Evolutionary conservation across 768 basidiomycete species (phyloP).

Genomic region (Suillus brevipes): DNA sequence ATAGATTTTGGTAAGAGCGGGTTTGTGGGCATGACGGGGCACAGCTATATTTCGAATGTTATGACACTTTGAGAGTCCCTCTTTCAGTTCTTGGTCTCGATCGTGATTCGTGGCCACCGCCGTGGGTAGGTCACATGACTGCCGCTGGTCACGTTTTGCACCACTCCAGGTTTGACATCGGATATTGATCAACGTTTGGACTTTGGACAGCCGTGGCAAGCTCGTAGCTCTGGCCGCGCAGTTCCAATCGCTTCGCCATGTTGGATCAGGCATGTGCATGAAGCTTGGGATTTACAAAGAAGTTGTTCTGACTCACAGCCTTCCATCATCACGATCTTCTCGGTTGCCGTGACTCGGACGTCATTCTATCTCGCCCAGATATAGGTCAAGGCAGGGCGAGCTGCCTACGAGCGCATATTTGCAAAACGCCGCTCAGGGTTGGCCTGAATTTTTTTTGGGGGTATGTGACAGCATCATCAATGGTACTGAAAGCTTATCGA

Average conservation of each 20-base stretch:
- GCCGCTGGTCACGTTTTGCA: neutral
- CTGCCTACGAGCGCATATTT: neutral
- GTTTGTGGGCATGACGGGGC: constrained; percentile 27
- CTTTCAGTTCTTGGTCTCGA: neutral
- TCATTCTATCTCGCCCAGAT: neutral
- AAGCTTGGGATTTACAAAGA: neutral
- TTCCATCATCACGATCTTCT: neutral
- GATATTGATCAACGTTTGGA: too few relatives aligned
- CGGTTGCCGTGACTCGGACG: neutral
- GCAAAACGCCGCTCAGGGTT: neutral
- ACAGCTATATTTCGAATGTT: neutral
- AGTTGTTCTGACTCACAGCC: neutral
- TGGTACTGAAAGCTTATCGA: neutral
- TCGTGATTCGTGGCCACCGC: neutral
- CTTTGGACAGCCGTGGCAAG: neutral
- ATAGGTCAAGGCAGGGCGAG: neutral
- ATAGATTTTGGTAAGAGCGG: constrained; percentile 35
- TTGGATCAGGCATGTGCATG: neutral
- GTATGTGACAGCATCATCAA: neutral
- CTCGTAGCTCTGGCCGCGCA: neutral
- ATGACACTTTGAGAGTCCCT: neutral
- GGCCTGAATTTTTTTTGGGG: neutral
- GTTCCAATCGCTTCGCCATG: neutral
- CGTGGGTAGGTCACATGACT: neutral
- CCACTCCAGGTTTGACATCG: too few relatives aligned